Base-by-base conservation (phyloP, 1,284 basidiomycete genomes). In the Tetrapyrgos nigripes region DNA sequence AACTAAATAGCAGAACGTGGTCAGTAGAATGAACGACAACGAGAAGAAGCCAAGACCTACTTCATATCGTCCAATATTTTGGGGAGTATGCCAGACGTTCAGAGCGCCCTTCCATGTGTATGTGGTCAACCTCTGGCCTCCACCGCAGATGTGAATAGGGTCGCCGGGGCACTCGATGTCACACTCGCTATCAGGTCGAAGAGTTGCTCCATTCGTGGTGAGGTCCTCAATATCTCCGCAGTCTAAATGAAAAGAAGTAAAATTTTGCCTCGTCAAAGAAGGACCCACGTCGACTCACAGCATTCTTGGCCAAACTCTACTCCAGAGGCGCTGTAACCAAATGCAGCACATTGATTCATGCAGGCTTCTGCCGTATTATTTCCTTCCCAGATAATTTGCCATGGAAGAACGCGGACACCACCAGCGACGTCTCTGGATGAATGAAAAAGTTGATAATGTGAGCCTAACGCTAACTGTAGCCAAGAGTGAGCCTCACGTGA, bases 171-270 rank as follows among this genome's bases (percentile, higher is more conserved):
- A 92, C 28, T 86, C 73, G 44, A 81, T 73, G 28, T 73, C 77
- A 52, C 63, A 62, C 29, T 65, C 61, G 14, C 53, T 44, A 37
- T 54, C 57, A 9, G 55, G 48, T 23, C 70, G 55, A 73, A 55
- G 65, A 0, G 66, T 65, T 17, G 71, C 83, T 10, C 78, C 77
- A 23, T 78, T 80, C 4, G 64, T 63, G 1, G 75, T 59, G 9
- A 89, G 77, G 59, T 91, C 84, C 4, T 71, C 69, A 17, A 81
- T 66, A 66, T 92, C 89, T 57, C 90, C 90, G 55, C 89, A 92
- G 71, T 83, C 89, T 91, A 44, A 9, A 13, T 43, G 24, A 35
- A 47, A 8, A 23, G 53, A 4, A 49, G 35, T 1, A 8, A 29
- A 11, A 17, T 26, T 14, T 31, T n/a, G 46, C 8, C 13, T 29